phyloP scores from a whole-genome alignment of 1,139 yeast species.

The Scheffersomyces quercinus region DNA sequence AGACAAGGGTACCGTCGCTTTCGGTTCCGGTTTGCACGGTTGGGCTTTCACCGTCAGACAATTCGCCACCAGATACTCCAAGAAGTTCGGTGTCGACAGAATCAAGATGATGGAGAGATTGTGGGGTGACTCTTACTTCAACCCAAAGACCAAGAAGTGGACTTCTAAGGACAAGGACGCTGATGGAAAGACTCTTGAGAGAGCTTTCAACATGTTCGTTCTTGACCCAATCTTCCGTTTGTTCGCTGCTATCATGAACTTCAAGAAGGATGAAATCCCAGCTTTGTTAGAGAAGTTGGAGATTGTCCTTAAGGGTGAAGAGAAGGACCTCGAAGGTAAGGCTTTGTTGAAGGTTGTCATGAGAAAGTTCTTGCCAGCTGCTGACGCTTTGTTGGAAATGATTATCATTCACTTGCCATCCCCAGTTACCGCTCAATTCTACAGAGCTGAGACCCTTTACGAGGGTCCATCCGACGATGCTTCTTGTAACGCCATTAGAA shows the following conservation, averaged over 20 bases:
- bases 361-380: slow-evolving; percentile 99
- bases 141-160: slow-evolving; percentile 99
- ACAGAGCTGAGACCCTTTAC: slow-evolving; percentile 99
- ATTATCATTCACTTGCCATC: slow-evolving; percentile 98
- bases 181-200: slow-evolving; percentile 92
- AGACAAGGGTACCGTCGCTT: slow-evolving; percentile 98
- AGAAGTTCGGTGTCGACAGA: slow-evolving; percentile 99
- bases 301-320: slow-evolving; percentile 86
- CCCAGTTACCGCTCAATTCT: slow-evolving; percentile 97
- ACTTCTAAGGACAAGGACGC: slow-evolving; percentile 95
- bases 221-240: slow-evolving; percentile 99
- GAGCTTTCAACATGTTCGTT: slow-evolving; percentile 99
- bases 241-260: slow-evolving; percentile 53
- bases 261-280: slow-evolving; percentile 90
- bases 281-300: slow-evolving; percentile 88
- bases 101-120: slow-evolving; percentile 97
- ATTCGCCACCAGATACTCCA: slow-evolving; percentile 96
- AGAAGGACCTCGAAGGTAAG: slow-evolving; percentile 97
- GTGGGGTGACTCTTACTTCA: slow-evolving; percentile 99
- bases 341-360: slow-evolving; percentile 97
- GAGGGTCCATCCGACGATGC: slow-evolving; percentile 99
- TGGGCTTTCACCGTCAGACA: slow-evolving; percentile 99
- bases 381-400: slow-evolving; percentile 99
- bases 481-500: slow-evolving; percentile 87
- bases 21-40: slow-evolving; percentile 99